These are phyloP conservation scores for Mycena citricolor DNA, from an alignment of 1,284 basidiomycete genomes.

Conservation along the genomic window DNA sequence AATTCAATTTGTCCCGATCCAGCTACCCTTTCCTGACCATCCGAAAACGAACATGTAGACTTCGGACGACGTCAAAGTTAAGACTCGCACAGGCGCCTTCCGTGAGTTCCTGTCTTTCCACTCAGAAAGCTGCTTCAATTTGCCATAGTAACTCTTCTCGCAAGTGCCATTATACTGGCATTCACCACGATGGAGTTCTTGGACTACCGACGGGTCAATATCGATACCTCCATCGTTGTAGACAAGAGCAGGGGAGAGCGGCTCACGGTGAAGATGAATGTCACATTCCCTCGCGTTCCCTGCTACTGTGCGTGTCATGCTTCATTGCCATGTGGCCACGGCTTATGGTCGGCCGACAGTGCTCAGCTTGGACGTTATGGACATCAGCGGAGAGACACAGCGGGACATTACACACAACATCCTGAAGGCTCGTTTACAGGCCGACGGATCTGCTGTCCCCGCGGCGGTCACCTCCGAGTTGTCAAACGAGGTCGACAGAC, in stretches of 20 bases:
- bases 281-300: constrained; percentile 96
- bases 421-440: constrained; percentile 77
- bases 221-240: constrained; percentile 89
- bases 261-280: constrained; percentile 87
- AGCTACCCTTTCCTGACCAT: constrained; percentile 18
- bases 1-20: constrained; percentile 24
- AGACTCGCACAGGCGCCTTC: constrained; percentile 90
- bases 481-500: constrained; percentile 82
- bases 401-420: constrained; percentile 90
- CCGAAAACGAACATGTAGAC: constrained; percentile 56
- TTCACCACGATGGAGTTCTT: constrained; percentile 94
- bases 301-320: constrained; percentile 96
- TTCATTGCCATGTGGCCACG: too few relatives aligned
- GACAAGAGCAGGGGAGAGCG: constrained; percentile 95
- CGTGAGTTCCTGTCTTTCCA: constrained; percentile 49
- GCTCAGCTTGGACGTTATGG: constrained; percentile 94
- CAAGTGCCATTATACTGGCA: constrained; percentile 87
- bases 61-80: constrained; percentile 97
- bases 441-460: constrained; percentile 59
- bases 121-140: constrained; percentile 8
- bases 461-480: constrained; percentile 63
- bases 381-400: constrained; percentile 95
- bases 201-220: constrained; percentile 86
- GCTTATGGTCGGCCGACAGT: constrained; percentile 50
- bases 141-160: constrained; percentile 84